phyloP scores from a whole-genome alignment of 78 protist species.

The Guillardia theta region DNA sequence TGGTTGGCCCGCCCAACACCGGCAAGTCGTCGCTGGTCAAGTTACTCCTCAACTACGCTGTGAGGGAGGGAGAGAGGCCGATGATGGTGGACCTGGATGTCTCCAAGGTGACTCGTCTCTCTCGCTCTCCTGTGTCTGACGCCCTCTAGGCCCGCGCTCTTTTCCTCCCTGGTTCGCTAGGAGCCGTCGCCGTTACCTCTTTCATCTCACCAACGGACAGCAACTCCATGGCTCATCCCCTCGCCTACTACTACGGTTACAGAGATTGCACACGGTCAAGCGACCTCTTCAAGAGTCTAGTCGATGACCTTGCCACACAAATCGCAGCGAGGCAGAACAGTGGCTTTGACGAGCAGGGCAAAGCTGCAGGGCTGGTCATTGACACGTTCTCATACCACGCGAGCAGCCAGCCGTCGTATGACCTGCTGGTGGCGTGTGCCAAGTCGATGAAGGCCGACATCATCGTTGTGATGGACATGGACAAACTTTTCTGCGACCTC shows the following conservation, averaged over 20 bases:
- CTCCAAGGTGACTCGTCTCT: too few relatives aligned
- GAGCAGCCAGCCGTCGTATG: not conserved
- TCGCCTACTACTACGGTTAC: not conserved
- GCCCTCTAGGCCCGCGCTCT: not conserved
- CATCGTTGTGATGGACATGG: not conserved
- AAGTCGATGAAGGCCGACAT: not conserved
- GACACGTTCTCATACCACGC: not conserved
- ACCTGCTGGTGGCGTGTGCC: not conserved
- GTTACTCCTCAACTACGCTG: not conserved
- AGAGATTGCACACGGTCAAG: not conserved
- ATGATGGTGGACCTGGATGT: not conserved
- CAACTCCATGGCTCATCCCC: not conserved
- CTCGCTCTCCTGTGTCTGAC: not conserved
- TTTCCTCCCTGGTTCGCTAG: not conserved
- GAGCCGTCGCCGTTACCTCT: not conserved
- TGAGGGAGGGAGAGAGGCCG: not conserved
- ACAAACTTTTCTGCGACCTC: not conserved
- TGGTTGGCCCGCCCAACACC: not conserved
- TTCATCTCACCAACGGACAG: not conserved
- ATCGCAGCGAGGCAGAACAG: not conserved
- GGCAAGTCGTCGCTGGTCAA: not conserved
- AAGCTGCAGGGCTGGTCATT: not conserved
- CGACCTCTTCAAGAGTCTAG: not conserved
- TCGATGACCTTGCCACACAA: not conserved
- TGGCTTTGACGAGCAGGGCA: not conserved